phyloP scores from a whole-genome alignment of 768 basidiomycete species.

The Agaricus subrufescens region DNA sequence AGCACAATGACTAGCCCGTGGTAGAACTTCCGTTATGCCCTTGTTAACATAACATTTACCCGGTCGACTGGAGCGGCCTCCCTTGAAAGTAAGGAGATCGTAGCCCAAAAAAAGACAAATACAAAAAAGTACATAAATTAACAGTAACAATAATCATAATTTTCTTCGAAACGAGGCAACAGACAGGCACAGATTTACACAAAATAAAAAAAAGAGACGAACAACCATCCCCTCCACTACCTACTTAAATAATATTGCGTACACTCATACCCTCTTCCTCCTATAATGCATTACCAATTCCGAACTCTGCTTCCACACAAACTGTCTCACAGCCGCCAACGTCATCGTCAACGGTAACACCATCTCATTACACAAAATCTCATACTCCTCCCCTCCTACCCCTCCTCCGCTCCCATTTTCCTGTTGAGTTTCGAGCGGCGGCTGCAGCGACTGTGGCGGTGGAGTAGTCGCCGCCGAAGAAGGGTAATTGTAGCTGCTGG shows the following conservation, averaged over 20 bases:
- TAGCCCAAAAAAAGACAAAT: not conserved
- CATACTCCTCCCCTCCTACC: slow-evolving; percentile 68
- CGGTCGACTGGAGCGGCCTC: too few species aligned
- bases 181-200: not conserved
- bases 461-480: not conserved
- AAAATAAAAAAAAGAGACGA: not conserved
- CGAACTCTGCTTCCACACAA: slow-evolving; percentile 72
- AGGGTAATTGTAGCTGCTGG: not conserved
- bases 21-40: too few species aligned
- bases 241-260: not conserved
- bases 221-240: not conserved
- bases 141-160: too few species aligned
- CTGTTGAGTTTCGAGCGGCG: too few species aligned
- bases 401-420: not conserved
- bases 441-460: too few species aligned
- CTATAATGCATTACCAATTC: slow-evolving; percentile 81
- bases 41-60: too few species aligned
- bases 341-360: slow-evolving; percentile 84
- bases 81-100: too few species aligned
- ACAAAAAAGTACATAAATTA: too few species aligned
- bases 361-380: slow-evolving; percentile 86
- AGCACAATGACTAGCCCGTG: too few species aligned
- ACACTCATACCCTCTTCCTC: slow-evolving; percentile 23
- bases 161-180: too few species aligned
- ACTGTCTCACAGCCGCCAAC: slow-evolving; percentile 86